Conservation (phyloP, 208 protist species). For the Leishmania tropica region DNA sequence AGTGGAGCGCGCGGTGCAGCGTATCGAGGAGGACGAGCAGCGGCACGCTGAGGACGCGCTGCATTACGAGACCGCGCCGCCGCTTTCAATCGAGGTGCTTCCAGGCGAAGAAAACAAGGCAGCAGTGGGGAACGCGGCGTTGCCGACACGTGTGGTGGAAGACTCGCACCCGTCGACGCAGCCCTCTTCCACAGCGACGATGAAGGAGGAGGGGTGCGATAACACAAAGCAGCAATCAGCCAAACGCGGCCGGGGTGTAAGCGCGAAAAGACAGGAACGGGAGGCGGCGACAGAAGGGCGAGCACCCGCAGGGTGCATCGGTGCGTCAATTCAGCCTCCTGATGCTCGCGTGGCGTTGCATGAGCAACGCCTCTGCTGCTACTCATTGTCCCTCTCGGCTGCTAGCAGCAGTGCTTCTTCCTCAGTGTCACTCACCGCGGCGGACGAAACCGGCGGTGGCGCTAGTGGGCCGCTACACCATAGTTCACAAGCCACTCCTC, state of each 20-base stretch:
- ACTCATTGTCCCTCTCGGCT: background rate
- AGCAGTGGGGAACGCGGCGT: background rate
- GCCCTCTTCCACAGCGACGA: background rate
- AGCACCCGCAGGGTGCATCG: background rate
- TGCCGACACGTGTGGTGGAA: background rate
- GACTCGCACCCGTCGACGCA: background rate
- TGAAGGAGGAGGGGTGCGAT: background rate
- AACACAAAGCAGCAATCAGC: background rate
- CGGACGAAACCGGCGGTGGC: background rate
- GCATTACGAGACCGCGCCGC: slow-evolving; percentile 7
- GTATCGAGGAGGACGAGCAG: slow-evolving; percentile 14
- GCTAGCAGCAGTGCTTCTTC: background rate
- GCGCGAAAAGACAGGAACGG: background rate
- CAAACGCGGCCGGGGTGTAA: background rate
- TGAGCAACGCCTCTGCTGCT: background rate
- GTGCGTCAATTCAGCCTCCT: background rate
- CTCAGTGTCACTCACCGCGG: background rate
- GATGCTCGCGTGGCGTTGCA: background rate
- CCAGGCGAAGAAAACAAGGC: background rate
- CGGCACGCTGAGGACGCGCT: background rate
- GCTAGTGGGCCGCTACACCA: background rate
- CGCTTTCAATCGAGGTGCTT: background rate
- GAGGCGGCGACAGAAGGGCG: background rate
- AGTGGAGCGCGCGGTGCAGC: slow-evolving; percentile 41
- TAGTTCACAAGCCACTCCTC: background rate